Percentiles rank a stretch among this genome's conserved stretches.
Conservation (phyloP, 164 flowering plant species). For the Aristolochia fimbriata region DNA sequence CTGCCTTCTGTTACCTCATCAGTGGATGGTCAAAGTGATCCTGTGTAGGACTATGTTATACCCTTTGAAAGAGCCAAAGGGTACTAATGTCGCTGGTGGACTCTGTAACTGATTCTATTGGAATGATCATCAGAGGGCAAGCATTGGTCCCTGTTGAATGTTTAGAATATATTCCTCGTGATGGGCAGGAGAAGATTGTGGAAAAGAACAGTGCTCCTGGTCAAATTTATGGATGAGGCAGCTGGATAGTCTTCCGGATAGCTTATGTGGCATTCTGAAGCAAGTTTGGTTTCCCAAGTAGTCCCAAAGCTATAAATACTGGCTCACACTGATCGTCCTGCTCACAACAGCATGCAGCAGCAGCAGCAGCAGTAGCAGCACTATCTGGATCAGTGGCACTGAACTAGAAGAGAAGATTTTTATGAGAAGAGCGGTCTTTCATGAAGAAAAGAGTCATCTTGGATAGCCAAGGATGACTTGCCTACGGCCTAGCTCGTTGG, state of each 20-base stretch:
- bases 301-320: background rate
- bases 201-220: too few relatives aligned
- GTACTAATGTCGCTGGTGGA: too few relatives aligned
- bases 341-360: background rate
- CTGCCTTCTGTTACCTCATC: too few relatives aligned
- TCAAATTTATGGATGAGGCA: background rate
- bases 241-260: background rate
- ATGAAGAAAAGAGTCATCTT: constrained; percentile 38
- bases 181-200: too few relatives aligned
- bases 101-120: too few relatives aligned
- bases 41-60: too few relatives aligned
- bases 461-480: constrained; percentile 65
- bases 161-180: too few relatives aligned
- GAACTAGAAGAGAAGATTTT: background rate
- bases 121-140: too few relatives aligned
- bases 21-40: too few relatives aligned
- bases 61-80: too few relatives aligned
- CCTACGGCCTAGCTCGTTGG: constrained; percentile 21
- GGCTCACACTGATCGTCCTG: background rate
- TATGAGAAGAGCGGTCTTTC: constrained; percentile 34
- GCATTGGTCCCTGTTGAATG: too few relatives aligned
- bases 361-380: background rate
- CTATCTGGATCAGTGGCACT: background rate
- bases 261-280: background rate
- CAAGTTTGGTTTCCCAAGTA: background rate